Evolutionary conservation across 1,284 basidiomycete species (phyloP).

Genomic region (Sanghuangporus weigelae): DNA sequence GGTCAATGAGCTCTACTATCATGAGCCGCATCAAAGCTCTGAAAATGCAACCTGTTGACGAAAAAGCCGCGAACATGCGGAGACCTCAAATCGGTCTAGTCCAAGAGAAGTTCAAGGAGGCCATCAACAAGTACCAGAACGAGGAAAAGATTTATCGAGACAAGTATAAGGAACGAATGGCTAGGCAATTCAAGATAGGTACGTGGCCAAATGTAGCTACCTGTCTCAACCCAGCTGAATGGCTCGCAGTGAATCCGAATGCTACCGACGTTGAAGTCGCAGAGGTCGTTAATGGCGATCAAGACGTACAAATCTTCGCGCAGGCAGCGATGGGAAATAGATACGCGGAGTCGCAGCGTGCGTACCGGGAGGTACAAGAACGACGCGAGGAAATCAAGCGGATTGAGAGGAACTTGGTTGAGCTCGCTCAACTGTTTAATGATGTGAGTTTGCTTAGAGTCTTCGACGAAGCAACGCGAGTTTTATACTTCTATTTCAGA

Average conservation of each 20-base stretch:
- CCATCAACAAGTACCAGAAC: conserved; percentile 83
- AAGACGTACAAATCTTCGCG: conserved; percentile 80
- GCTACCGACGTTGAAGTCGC: conserved; percentile 89
- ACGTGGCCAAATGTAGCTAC: conserved; percentile 22
- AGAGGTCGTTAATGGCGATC: conserved; percentile 83
- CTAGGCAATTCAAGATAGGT: conserved; percentile 96
- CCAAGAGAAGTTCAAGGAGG: conserved; percentile 79
- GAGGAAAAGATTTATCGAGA: conserved; percentile 92
- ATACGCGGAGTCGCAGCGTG: conserved; percentile 85
- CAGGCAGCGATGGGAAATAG: conserved; percentile 91
- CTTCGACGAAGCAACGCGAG: neutral
- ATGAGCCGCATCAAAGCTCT: conserved; percentile 78
- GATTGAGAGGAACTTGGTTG: conserved; percentile 89
- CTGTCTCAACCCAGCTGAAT: conserved; percentile 1
- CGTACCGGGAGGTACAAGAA: conserved; percentile 94
- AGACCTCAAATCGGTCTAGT: conserved; percentile 59
- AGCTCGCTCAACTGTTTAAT: conserved; percentile 94
- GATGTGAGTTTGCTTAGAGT: conserved; percentile 50
- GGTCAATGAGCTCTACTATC: conserved; percentile 65
- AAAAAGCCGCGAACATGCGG: conserved; percentile 36
- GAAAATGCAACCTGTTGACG: conserved; percentile 65
- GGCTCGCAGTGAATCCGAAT: conserved; percentile 80
- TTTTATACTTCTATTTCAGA: conserved; percentile 38
- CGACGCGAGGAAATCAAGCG: conserved; percentile 94
- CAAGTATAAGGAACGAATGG: conserved; percentile 92